Percentiles rank a stretch among this genome's conserved stretches.
Evolutionary conservation across 345 rosid genomes (phyloP).

Genomic region (Acer campestre): DNA sequence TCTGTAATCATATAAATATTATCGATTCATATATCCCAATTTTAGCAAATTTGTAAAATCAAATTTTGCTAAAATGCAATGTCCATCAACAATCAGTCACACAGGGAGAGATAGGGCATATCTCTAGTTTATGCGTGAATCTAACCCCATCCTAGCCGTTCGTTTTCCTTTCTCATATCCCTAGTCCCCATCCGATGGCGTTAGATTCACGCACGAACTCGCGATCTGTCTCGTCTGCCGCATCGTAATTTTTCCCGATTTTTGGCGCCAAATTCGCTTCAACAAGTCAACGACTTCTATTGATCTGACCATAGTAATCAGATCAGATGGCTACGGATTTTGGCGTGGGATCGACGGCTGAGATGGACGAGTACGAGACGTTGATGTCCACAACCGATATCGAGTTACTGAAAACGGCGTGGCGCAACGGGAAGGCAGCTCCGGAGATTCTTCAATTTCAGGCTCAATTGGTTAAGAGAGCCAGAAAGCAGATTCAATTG

Average conservation of each 20-base stretch:
- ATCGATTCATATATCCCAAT: too few relatives aligned
- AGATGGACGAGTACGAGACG: constrained; percentile 12
- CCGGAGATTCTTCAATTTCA: constrained; percentile 15
- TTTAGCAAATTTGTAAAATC: too few relatives aligned
- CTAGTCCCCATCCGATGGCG: constrained; percentile 14
- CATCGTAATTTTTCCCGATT: neutral
- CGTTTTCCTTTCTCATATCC: neutral
- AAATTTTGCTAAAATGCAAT: too few relatives aligned
- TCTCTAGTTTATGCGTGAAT: constrained; percentile 33
- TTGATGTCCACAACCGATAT: constrained; percentile 18
- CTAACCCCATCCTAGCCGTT: constrained; percentile 33
- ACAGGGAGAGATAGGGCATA: neutral
- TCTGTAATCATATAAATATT: too few relatives aligned
- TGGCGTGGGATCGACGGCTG: constrained; percentile 28
- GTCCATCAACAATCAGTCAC: too few relatives aligned
- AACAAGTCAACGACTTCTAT: neutral
- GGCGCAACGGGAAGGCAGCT: constrained; percentile 18
- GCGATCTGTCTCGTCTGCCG: constrained; percentile 22
- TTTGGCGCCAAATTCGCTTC: constrained; percentile 18
- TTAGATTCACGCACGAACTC: constrained; percentile 48
- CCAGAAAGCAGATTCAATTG: constrained; percentile 15
- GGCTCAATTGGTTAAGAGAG: constrained; percentile 14
- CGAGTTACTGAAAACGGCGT: constrained; percentile 13
- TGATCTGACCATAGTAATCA: neutral
- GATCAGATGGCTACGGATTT: constrained; percentile 37